phyloP scores from a whole-genome alignment of 2,329 filamentous ascomycete genomes.

The Claviceps digitariae region DNA sequence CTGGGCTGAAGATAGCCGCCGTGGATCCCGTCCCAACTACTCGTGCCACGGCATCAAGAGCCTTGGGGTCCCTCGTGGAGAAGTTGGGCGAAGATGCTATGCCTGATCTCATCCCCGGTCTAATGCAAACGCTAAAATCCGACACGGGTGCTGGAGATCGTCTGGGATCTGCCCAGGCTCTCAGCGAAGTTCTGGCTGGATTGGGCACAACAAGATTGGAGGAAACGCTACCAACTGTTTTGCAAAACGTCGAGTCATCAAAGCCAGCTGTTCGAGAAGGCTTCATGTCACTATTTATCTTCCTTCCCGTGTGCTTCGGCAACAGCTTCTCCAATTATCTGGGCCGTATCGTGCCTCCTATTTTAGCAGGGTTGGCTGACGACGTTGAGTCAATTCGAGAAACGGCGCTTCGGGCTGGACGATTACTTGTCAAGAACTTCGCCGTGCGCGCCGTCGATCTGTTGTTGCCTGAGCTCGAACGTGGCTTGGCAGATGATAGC shows the following conservation, averaged over 20 bases:
- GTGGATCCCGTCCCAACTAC: constrained; percentile 96
- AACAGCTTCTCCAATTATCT: constrained; percentile 97
- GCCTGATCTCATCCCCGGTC: constrained; percentile 89
- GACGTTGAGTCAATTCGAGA: constrained; percentile 94
- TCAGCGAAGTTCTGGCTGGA: constrained; percentile 91
- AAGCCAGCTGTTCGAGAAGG: constrained; percentile 88
- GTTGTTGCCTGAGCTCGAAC: constrained; percentile 84
- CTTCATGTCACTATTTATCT: constrained; percentile 99
- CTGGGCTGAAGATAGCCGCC: constrained; percentile 74
- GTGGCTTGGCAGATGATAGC: constrained; percentile 91
- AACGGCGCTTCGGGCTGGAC: constrained; percentile 85
- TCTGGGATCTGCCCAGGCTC: constrained; percentile 87
- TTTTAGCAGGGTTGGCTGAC: constrained; percentile 85
- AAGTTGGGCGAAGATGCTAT: constrained; percentile 95
- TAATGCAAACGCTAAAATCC: constrained; percentile 96
- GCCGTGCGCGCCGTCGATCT: constrained; percentile 89
- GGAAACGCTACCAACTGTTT: constrained; percentile 87
- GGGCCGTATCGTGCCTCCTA: constrained; percentile 87
- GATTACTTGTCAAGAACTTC: constrained; percentile 96
- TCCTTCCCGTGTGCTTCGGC: constrained; percentile 95
- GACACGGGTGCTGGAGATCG: constrained; percentile 94
- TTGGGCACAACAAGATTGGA: constrained; percentile 85
- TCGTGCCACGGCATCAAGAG: constrained; percentile 88
- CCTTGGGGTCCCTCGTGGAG: constrained; percentile 90
- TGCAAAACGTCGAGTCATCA: constrained; percentile 88